Evolutionary conservation across 1,284 basidiomycete genomes (phyloP).

Genomic region (Cryptococcus wingfieldii): DNA sequence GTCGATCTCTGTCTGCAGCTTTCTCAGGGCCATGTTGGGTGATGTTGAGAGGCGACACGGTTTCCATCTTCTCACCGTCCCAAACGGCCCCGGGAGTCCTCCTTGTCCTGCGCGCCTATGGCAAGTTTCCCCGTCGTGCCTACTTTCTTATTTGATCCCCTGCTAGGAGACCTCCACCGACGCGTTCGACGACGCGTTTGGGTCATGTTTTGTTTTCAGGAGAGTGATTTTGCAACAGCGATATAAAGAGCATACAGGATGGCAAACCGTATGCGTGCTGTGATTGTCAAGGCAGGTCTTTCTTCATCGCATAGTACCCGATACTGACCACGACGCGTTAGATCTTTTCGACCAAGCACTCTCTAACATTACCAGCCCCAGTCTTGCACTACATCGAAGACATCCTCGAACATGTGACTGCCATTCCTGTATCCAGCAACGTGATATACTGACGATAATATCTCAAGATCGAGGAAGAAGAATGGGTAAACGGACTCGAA

Average conservation of each 20-base stretch:
- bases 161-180: background rate
- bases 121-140: background rate
- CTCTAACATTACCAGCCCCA: conserved; percentile 46
- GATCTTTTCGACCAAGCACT: conserved; percentile 51
- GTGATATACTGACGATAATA: conserved; percentile 1
- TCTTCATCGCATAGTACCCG: background rate
- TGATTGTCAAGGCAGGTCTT: conserved; percentile 45
- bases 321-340: conserved; percentile 14
- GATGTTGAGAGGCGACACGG: too few species aligned
- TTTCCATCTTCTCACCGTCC: too few species aligned
- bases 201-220: background rate
- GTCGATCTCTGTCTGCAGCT: conserved; percentile 77
- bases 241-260: conserved; percentile 15
- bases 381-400: conserved; percentile 47
- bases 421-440: background rate
- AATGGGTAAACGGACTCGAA: conserved; percentile 62
- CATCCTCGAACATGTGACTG: conserved; percentile 41
- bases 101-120: too few species aligned
- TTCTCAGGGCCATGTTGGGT: conserved; percentile 40
- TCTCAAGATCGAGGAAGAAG: conserved; percentile 59
- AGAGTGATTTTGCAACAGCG: background rate
- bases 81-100: too few species aligned
- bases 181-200: background rate
- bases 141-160: background rate
- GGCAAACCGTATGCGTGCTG: conserved; percentile 41